Conservation (phyloP, 352 stramenopile species). For the Phytopythium vexans region DNA sequence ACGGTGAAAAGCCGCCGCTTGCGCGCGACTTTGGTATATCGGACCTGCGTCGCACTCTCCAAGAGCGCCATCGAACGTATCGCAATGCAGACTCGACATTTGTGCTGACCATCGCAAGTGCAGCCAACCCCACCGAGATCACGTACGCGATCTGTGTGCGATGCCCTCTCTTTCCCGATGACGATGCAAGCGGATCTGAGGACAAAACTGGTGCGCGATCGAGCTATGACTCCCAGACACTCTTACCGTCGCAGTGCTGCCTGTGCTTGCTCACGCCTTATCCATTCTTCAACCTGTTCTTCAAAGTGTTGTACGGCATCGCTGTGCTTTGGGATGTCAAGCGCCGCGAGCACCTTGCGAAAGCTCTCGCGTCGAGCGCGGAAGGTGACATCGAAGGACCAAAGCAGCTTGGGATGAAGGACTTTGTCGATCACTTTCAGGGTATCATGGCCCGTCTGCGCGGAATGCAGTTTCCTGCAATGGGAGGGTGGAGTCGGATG, state of each 20-base stretch:
- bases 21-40: conserved; percentile 52
- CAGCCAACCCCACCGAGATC: conserved; percentile 35
- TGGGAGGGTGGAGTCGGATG: conserved; percentile 76
- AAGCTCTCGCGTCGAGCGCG: conserved; percentile 1
- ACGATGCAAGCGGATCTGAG: conserved; percentile 11
- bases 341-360: conserved; percentile 23
- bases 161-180: conserved; percentile 55
- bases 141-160: conserved; percentile 74
- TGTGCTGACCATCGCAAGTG: conserved; percentile 61
- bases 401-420: conserved; percentile 31
- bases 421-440: conserved; percentile 69
- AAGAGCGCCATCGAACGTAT: conserved; percentile 70
- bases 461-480: conserved; percentile 58
- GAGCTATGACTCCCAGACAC: conserved; percentile 4
- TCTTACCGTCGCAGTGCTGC: conserved; percentile 49
- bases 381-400: conserved; percentile 17
- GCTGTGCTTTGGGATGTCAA: conserved; percentile 67
- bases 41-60: conserved; percentile 51
- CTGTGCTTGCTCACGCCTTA: conserved; percentile 73
- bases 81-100: conserved; percentile 64
- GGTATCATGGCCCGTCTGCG: conserved; percentile 54
- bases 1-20: conserved; percentile 37
- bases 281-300: conserved; percentile 84
- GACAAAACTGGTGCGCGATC: background rate
- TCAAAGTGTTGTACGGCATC: conserved; percentile 78